Evolutionary conservation across 2,329 filamentous ascomycete species (phyloP).

Genomic region (Ophiostoma piceae): DNA sequence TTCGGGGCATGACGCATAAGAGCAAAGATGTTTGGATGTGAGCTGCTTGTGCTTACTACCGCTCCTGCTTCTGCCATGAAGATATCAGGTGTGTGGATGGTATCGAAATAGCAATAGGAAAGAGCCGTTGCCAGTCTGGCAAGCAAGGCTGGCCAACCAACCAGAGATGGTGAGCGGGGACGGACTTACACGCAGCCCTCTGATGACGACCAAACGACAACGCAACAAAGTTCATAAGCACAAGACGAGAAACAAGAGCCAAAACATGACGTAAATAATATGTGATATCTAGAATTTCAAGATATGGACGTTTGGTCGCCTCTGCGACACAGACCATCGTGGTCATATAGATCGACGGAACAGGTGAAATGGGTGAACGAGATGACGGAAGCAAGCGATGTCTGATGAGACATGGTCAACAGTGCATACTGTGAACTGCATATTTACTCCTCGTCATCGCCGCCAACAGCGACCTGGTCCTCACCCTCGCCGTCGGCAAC

Average conservation of each 20-base stretch:
- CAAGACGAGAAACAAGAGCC: background rate
- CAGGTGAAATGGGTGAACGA: background rate
- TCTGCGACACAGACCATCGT: background rate
- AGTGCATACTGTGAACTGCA: background rate
- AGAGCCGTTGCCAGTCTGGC: background rate
- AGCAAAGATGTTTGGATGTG: background rate
- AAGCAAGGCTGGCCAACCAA: background rate
- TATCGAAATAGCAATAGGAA: background rate
- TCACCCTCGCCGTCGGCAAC: slow-evolving; percentile 19
- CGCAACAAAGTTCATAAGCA: background rate
- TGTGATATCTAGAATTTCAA: background rate
- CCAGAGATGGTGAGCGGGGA: background rate
- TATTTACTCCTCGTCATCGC: slow-evolving; percentile 26
- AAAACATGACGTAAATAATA: background rate
- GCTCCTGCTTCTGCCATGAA: background rate
- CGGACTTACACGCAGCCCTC: background rate
- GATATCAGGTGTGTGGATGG: too few species aligned
- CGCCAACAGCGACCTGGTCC: slow-evolving; percentile 24
- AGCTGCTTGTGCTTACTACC: too few species aligned
- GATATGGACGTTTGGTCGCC: background rate
- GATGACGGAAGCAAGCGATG: background rate
- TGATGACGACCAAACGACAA: background rate
- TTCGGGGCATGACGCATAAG: background rate
- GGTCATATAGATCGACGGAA: background rate
- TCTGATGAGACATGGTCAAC: background rate